Conservation (phyloP, 257 asterid species). For the Gardenia jasminoides region DNA sequence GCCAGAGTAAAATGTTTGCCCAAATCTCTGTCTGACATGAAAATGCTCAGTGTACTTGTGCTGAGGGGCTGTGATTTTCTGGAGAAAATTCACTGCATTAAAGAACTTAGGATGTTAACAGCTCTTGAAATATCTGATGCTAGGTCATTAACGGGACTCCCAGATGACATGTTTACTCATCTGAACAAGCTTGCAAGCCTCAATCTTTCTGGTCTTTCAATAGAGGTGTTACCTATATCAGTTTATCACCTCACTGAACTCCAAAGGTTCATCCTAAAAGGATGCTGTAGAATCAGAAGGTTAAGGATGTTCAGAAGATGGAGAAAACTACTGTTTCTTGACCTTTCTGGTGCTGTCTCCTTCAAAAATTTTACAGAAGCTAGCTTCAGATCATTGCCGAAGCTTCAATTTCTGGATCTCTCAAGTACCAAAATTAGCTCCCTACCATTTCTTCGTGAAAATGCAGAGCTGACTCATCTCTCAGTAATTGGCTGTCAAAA, state of each 20-base stretch:
- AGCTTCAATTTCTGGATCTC: conserved; percentile 22
- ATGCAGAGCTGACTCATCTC: conserved; percentile 18
- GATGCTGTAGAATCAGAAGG: conserved; percentile 4
- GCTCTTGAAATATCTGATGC: conserved; percentile 22
- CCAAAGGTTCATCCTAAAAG: conserved; percentile 8
- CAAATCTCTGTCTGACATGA: background rate
- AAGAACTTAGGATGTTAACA: conserved; percentile 5
- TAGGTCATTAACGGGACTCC: background rate
- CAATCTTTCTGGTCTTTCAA: conserved; percentile 7
- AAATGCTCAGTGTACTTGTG: conserved; percentile 12
- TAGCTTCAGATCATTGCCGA: conserved; percentile 12
- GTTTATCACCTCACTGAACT: conserved; percentile 15
- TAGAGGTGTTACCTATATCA: conserved; percentile 2
- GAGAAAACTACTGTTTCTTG: conserved; percentile 13
- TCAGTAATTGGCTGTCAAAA: conserved; percentile 4
- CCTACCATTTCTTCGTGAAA: conserved; percentile 14
- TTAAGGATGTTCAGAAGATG: conserved; percentile 6
- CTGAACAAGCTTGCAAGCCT: conserved; percentile 9
- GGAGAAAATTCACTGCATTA: conserved; percentile 1
- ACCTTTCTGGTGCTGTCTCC: conserved; percentile 29
- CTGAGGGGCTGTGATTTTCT: conserved; percentile 16
- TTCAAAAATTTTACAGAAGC: conserved; percentile 14
- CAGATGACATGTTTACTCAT: conserved; percentile 3
- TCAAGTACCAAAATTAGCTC: conserved; percentile 9
- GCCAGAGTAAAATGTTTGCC: conserved; percentile 3